Conservation (phyloP, 1,284 basidiomycete species). For the Trametes versicolor region DNA sequence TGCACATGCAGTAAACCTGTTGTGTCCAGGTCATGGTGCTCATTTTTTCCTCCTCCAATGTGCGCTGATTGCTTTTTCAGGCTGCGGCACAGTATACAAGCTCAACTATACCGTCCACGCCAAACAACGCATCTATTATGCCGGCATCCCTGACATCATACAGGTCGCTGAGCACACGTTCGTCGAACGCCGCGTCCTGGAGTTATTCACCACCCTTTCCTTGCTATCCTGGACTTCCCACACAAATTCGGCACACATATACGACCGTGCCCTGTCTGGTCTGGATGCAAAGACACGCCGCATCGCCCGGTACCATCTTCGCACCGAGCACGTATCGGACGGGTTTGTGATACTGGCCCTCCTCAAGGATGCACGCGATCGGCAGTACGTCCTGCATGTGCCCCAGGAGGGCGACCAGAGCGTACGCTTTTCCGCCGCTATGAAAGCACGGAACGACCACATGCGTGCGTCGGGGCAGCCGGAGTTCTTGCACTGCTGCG, state of each 20-base stretch:
- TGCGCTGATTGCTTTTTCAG: not conserved
- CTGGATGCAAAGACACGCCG: not conserved
- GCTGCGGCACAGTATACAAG: not conserved
- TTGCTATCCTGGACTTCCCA: constrained; percentile 15
- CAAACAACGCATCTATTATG: not conserved
- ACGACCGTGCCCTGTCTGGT: not conserved
- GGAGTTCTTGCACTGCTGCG: constrained; percentile 41
- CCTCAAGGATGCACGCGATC: constrained; percentile 34
- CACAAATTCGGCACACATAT: constrained; percentile 9
- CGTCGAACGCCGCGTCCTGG: not conserved
- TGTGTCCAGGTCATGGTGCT: too few relatives aligned
- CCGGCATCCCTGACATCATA: not conserved
- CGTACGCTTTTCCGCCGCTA: constrained; percentile 8
- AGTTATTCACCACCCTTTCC: not conserved
- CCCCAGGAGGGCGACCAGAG: constrained; percentile 38
- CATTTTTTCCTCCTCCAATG: not conserved
- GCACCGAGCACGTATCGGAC: constrained; percentile 45
- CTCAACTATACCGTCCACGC: not conserved
- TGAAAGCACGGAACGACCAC: constrained; percentile 11
- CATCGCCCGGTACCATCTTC: constrained; percentile 23
- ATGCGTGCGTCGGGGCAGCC: constrained; percentile 37
- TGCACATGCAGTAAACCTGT: not conserved
- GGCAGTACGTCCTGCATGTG: constrained; percentile 30
- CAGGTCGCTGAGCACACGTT: constrained; percentile 10
- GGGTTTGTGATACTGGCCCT: constrained; percentile 41